Percentiles rank a stretch among this genome's conserved stretches.
Conservation (phyloP, 2,329 filamentous ascomycete genomes). For the Aspergillus costaricaensis region DNA sequence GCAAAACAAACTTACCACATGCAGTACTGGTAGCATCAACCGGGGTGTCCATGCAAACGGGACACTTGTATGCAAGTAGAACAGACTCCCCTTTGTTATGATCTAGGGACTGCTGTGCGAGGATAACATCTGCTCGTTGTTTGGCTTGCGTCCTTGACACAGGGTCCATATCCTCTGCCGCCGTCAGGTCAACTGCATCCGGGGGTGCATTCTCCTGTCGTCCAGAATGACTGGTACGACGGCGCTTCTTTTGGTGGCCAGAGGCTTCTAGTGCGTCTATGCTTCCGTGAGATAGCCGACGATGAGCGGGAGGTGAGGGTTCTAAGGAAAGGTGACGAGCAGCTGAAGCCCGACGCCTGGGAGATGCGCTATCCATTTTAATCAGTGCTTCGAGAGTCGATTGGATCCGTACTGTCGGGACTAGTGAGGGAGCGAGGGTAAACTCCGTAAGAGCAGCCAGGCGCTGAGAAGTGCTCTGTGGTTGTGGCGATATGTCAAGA, state of each 20-base stretch:
- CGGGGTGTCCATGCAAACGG: slow-evolving; percentile 65
- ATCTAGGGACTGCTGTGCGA: slow-evolving; percentile 43
- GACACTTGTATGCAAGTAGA: slow-evolving; percentile 57
- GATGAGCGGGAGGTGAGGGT: not conserved
- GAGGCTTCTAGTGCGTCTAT: slow-evolving; percentile 4
- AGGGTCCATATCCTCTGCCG: slow-evolving; percentile 42
- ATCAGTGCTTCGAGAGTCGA: not conserved
- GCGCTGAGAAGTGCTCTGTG: not conserved
- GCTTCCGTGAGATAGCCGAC: not conserved
- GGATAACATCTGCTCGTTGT: slow-evolving; percentile 55
- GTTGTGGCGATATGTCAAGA: not conserved
- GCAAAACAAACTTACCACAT: slow-evolving; percentile 53
- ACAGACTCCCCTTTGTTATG: slow-evolving; percentile 36
- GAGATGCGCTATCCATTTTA: not conserved
- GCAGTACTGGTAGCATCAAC: slow-evolving; percentile 61
- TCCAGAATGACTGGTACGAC: slow-evolving; percentile 9
- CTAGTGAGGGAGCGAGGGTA: not conserved
- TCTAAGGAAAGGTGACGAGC: not conserved
- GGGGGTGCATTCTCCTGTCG: slow-evolving; percentile 30
- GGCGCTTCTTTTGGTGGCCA: slow-evolving; percentile 19
- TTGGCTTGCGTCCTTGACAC: slow-evolving; percentile 53
- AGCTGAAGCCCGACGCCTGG: not conserved
- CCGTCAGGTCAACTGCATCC: slow-evolving; percentile 55
- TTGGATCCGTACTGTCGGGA: not conserved
- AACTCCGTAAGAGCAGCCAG: not conserved